Evolutionary conservation across 2,329 filamentous ascomycete genomes (phyloP).

Genomic region (Onygena corvina): DNA sequence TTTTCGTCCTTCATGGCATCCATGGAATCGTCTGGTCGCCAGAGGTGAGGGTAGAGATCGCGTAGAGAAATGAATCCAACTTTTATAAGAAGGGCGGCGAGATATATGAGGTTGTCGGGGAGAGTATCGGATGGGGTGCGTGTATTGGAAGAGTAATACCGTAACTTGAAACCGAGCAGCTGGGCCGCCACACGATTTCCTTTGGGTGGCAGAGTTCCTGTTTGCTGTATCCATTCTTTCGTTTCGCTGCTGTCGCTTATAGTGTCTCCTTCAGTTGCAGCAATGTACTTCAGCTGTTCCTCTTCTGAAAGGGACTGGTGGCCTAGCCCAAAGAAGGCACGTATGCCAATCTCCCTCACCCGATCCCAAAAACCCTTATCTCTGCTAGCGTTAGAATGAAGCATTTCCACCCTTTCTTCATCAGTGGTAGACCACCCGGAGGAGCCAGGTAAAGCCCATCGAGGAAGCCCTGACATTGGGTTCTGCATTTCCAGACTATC

Average conservation of each 20-base stretch:
- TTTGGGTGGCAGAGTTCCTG: conserved; percentile 66
- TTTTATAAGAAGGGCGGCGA: conserved; percentile 87
- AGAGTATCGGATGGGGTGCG: conserved; percentile 64
- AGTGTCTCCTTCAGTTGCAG: conserved; percentile 26
- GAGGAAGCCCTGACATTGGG: conserved; percentile 54
- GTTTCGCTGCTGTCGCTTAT: conserved; percentile 45
- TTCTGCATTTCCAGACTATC: conserved; percentile 38
- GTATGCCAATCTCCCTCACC: conserved; percentile 61
- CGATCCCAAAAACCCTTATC: conserved; percentile 71
- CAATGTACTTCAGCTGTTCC: conserved; percentile 40
- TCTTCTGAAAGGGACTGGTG: conserved; percentile 53
- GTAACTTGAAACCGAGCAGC: conserved; percentile 89
- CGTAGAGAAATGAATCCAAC: conserved; percentile 88
- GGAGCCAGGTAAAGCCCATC: conserved; percentile 69
- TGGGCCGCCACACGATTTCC: conserved; percentile 91
- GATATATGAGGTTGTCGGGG: conserved; percentile 83
- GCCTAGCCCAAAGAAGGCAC: conserved; percentile 83
- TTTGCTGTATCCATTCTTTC: conserved; percentile 64
- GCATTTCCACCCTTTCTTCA: conserved; percentile 52
- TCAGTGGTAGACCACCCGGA: conserved; percentile 51
- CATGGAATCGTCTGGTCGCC: conserved; percentile 77
- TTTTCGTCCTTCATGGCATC: conserved; percentile 56
- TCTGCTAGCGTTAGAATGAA: conserved; percentile 47
- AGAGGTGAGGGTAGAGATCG: conserved; percentile 85
- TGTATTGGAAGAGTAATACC: conserved; percentile 77